Conservation (phyloP, 345 rosid genomes). For the Linum tenue region DNA sequence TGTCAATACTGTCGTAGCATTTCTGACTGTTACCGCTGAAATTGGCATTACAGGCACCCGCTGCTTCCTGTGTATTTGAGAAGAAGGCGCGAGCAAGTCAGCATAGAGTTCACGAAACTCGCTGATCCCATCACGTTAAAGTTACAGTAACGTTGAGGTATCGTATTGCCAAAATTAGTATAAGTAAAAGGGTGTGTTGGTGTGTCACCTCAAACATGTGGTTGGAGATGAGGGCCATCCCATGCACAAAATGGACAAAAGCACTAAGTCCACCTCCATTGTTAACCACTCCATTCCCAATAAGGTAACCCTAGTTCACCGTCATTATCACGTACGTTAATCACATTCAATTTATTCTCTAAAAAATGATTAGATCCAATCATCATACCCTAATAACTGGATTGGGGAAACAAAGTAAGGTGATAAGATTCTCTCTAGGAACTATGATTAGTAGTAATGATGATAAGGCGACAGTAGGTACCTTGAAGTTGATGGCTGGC, state of each 20-base stretch:
- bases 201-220: slow-evolving; percentile 24
- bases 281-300: slow-evolving; percentile 33
- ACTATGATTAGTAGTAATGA: too few species aligned
- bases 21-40: slow-evolving; percentile 6
- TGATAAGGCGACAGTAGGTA: neutral
- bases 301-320: slow-evolving; percentile 27
- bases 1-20: slow-evolving; percentile 15
- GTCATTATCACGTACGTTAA: neutral
- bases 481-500: slow-evolving; percentile 37
- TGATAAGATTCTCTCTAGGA: too few species aligned
- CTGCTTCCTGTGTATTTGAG: slow-evolving; percentile 18
- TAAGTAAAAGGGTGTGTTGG: neutral
- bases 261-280: slow-evolving; percentile 10
- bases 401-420: too few species aligned
- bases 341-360: neutral
- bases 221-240: slow-evolving; percentile 37
- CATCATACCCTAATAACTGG: too few species aligned
- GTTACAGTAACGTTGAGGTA: neutral
- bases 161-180: neutral
- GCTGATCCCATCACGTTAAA: too few species aligned
- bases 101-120: too few species aligned
- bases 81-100: too few species aligned
- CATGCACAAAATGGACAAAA: slow-evolving; percentile 29
- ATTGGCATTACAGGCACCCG: slow-evolving; percentile 28
- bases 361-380: too few species aligned